A percentile compares a stretch with the other conserved stretches of the same genome.
Evolutionary conservation across 768 basidiomycete genomes (phyloP).

Genomic region (Rhizopogon rudus): DNA sequence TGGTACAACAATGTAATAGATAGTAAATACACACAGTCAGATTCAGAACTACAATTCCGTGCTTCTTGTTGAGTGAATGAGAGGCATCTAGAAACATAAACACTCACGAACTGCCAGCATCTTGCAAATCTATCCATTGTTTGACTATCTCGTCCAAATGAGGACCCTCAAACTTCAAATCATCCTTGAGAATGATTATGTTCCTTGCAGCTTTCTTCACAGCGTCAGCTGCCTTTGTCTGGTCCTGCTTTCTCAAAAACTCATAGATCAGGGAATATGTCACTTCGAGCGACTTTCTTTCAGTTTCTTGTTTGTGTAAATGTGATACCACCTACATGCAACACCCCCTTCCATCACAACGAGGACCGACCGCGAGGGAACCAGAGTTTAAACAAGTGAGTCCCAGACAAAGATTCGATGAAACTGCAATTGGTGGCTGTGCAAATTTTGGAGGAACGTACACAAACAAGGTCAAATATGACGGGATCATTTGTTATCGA

Average conservation of each 20-base stretch:
- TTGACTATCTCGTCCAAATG: slow-evolving; percentile 59
- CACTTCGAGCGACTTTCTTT: slow-evolving; percentile 32
- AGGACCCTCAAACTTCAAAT: slow-evolving; percentile 41
- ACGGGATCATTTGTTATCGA: background rate
- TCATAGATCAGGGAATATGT: slow-evolving; percentile 74
- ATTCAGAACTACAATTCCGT: slow-evolving; percentile 7
- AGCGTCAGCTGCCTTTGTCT: slow-evolving; percentile 66
- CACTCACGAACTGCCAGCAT: slow-evolving; percentile 24
- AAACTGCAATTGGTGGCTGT: background rate
- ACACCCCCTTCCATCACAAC: slow-evolving; percentile 43
- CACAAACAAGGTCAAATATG: background rate
- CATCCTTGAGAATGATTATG: slow-evolving; percentile 56
- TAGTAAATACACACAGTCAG: slow-evolving; percentile 18
- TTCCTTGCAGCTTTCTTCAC: slow-evolving; percentile 71
- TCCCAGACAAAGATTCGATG: background rate
- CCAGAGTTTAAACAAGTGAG: background rate
- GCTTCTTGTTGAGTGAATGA: slow-evolving; percentile 2
- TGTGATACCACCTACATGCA: slow-evolving; percentile 38
- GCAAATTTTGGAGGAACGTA: background rate
- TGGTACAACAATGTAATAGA: background rate
- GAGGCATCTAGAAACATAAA: background rate
- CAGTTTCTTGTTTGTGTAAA: background rate
- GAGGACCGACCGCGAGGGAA: background rate
- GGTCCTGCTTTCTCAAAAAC: slow-evolving; percentile 63
- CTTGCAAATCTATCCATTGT: slow-evolving; percentile 49